A percentile compares a stretch with the other conserved stretches of the same genome.
These are phyloP conservation scores for Aspergillus sergii DNA, from an alignment of 2,329 filamentous ascomycete genomes.

Conservation along the genomic window DNA sequence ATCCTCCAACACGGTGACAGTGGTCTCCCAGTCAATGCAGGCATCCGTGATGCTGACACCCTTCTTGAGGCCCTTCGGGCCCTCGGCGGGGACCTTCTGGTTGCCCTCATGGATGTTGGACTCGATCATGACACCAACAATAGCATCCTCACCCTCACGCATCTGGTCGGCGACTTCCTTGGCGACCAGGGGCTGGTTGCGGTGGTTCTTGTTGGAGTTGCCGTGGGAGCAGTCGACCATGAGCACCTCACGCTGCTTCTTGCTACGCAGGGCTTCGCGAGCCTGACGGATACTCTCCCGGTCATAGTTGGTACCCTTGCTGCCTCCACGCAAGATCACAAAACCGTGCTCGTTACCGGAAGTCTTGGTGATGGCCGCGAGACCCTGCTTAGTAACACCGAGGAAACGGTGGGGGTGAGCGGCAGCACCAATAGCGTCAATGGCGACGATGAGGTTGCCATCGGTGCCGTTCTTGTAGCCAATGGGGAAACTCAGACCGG, in stretches of 20 bases:
- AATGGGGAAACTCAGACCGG: constrained; percentile 93
- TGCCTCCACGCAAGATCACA: constrained; percentile 90
- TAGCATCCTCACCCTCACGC: constrained; percentile 79
- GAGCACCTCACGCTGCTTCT: constrained; percentile 83
- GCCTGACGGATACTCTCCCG: constrained; percentile 76
- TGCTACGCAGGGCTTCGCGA: constrained; percentile 76
- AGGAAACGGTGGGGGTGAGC: constrained; percentile 82
- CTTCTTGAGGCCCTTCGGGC: constrained; percentile 75
- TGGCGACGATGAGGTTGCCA: constrained; percentile 84
- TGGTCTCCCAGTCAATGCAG: constrained; percentile 91
- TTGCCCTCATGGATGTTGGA: constrained; percentile 92
- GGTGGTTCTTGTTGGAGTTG: constrained; percentile 96
- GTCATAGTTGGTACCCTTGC: constrained; percentile 91
- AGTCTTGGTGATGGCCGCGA: constrained; percentile 92
- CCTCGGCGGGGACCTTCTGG: constrained; percentile 85
- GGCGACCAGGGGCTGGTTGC: constrained; percentile 94
- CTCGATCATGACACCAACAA: constrained; percentile 98
- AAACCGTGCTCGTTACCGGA: constrained; percentile 96
- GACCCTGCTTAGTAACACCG: constrained; percentile 95
- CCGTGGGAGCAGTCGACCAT: constrained; percentile 99
- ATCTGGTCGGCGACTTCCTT: constrained; percentile 81
- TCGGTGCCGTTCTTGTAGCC: constrained; percentile 99
- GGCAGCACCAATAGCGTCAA: constrained; percentile 86
- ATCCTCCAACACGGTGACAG: constrained; percentile 78
- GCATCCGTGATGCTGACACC: constrained; percentile 95